Evolutionary conservation across 1,284 basidiomycete species (phyloP).

Genomic region (Ustilago crameri): DNA sequence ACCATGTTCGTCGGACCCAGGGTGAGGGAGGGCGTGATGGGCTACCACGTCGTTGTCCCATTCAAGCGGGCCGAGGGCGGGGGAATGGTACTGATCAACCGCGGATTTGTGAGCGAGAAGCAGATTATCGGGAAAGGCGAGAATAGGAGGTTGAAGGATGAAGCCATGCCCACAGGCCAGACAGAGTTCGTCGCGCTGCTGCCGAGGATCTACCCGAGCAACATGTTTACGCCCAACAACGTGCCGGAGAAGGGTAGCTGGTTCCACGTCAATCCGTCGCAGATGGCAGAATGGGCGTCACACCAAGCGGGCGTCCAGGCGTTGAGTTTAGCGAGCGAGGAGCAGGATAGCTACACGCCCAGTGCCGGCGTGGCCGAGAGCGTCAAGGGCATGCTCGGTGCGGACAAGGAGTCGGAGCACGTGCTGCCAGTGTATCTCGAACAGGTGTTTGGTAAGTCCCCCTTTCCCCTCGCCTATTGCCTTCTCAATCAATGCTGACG

Average conservation of each 20-base stretch:
- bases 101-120: constrained; percentile 81
- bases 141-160: constrained; percentile 34
- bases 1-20: constrained; percentile 87
- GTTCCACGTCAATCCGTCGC: constrained; percentile 83
- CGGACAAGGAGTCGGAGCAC: constrained; percentile 3
- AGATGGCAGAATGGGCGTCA: constrained; percentile 83
- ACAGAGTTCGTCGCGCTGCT: constrained; percentile 50
- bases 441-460: constrained; percentile 58
- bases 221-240: constrained; percentile 89
- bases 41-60: constrained; percentile 87
- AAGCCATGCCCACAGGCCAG: constrained; percentile 20
- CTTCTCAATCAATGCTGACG: not conserved
- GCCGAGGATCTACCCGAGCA: constrained; percentile 69
- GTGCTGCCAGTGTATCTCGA: constrained; percentile 64
- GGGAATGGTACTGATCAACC: constrained; percentile 77
- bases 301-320: constrained; percentile 82
- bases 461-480: not conserved
- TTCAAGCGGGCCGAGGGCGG: constrained; percentile 74
- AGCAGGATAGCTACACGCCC: constrained; percentile 44
- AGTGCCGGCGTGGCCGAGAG: constrained; percentile 43
- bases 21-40: constrained; percentile 85
- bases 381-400: constrained; percentile 43
- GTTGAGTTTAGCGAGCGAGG: constrained; percentile 9
- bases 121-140: constrained; percentile 65
- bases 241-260: constrained; percentile 82